Conservation (phyloP, 192 early-diverging fungal genomes). For the Podila horticola region DNA sequence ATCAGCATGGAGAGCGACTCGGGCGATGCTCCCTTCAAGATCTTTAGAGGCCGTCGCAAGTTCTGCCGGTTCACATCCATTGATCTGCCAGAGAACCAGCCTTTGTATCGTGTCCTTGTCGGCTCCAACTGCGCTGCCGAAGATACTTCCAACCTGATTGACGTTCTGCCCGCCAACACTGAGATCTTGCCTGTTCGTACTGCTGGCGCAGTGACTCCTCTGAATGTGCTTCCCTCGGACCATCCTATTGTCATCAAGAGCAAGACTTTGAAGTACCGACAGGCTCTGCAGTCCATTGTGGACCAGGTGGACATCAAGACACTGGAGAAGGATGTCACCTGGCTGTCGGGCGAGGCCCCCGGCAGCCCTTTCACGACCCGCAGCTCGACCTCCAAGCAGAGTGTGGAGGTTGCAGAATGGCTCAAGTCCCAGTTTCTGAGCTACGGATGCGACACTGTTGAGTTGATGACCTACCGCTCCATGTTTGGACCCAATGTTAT, state of each 20-base stretch:
- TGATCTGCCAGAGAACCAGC: conserved; percentile 25
- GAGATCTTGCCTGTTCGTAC: conserved; percentile 46
- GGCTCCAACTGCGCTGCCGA: conserved; percentile 34
- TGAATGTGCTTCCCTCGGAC: conserved; percentile 25
- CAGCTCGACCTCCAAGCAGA: conserved; percentile 45
- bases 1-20: background rate
- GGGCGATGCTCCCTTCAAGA: conserved; percentile 2
- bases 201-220: conserved; percentile 27
- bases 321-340: conserved; percentile 55
- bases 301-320: conserved; percentile 45
- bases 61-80: conserved; percentile 32
- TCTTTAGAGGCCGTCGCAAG: conserved; percentile 29
- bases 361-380: conserved; percentile 49
- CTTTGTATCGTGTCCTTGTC: conserved; percentile 28
- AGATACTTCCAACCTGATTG: conserved; percentile 29
- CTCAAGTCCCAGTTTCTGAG: conserved; percentile 48
- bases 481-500: conserved; percentile 57
- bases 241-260: conserved; percentile 42
- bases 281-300: conserved; percentile 39
- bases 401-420: conserved; percentile 48
- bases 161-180: conserved; percentile 40
- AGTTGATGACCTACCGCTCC: conserved; percentile 39
- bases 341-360: conserved; percentile 50
- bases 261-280: conserved; percentile 31
- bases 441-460: conserved; percentile 53